Base-by-base conservation (phyloP, 148 eudicot genomes). In the Cornus kousa region DNA sequence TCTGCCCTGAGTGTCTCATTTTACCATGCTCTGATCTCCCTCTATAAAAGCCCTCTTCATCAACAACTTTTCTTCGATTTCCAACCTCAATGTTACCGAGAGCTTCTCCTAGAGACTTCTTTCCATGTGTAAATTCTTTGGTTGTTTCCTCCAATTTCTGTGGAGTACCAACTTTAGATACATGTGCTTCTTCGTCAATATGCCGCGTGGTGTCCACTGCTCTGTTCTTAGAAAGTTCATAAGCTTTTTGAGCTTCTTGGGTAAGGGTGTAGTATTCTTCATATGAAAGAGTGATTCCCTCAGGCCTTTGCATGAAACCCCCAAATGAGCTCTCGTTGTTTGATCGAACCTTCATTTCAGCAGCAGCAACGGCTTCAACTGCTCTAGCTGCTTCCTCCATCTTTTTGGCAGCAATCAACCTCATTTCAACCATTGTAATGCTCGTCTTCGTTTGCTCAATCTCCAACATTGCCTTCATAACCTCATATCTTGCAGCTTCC, bases 351-450 rank as follows among this genome's bases (percentile, higher is more conserved):
- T 79, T 86, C 60, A 86, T 88, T 85, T 93, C 92, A 9, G 97
- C 94, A 79, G 89, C 78, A 32, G 98, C 97, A 55, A 93, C 86
- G 13, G 94, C 92, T 80, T 95, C 95, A 71, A 93, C 90, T 0
- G 97, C 98, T 57, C 87, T 87, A 68, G 98, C 98, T 2, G 98
- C 98, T 75, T 93, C 97, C 77, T 95, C 96, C 81, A 95, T 90
- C 85, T 95, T 95, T 76, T 87, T 91, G 7, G 98, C 98, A 4
- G 97, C 93, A 75, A 80, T 35, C 83, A 95, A 85, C 50, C 97
- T 90, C 95, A 93, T 89, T 79, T 95, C 98, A 28, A 93, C 93
- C 92, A 94, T 91, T 72, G 82, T 92, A 31, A 94, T 88, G 53
- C 96, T 90, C 10, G 87, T 83, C 78, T 95, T 93, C 0, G 94